Conservation (phyloP, 345 rosid species). For the Geranium rotundifolium region DNA sequence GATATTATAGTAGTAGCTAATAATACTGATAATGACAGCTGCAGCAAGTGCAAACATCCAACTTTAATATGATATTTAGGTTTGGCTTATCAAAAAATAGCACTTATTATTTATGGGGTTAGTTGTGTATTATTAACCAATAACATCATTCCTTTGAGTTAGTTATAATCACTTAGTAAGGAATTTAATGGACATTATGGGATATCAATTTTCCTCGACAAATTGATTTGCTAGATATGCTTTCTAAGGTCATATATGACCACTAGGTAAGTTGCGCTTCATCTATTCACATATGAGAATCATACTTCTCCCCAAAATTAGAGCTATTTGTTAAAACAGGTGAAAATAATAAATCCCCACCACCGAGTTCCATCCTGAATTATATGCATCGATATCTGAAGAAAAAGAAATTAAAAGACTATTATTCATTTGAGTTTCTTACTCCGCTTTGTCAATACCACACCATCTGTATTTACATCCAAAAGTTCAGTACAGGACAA, state of each 20-base stretch:
- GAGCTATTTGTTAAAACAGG: background rate
- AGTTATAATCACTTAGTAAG: no score
- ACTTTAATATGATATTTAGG: no score
- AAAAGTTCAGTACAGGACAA: slow-evolving; percentile 65
- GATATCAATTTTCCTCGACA: no score
- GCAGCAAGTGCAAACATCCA: no score
- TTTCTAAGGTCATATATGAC: background rate
- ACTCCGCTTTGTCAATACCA: slow-evolving; percentile 73
- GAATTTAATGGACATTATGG: no score
- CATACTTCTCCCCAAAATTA: background rate
- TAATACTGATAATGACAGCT: no score
- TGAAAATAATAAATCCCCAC: no score
- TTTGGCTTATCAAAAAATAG: no score
- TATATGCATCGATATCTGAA: background rate
- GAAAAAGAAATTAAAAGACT: slow-evolving; percentile 3
- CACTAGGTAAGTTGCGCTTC: background rate
- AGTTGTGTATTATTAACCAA: no score
- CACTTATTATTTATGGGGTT: no score
- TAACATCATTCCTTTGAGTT: no score
- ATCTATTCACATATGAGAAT: background rate
- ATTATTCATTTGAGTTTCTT: slow-evolving; percentile 21
- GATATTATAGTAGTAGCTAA: no score
- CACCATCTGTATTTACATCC: slow-evolving; percentile 70
- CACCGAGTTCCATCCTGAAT: background rate
- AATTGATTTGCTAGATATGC: background rate